Percentiles rank a stretch among this genome's conserved stretches.
Evolutionary conservation across 2,329 filamentous ascomycete species (phyloP).

Genomic region (Ramularia endophylla): DNA sequence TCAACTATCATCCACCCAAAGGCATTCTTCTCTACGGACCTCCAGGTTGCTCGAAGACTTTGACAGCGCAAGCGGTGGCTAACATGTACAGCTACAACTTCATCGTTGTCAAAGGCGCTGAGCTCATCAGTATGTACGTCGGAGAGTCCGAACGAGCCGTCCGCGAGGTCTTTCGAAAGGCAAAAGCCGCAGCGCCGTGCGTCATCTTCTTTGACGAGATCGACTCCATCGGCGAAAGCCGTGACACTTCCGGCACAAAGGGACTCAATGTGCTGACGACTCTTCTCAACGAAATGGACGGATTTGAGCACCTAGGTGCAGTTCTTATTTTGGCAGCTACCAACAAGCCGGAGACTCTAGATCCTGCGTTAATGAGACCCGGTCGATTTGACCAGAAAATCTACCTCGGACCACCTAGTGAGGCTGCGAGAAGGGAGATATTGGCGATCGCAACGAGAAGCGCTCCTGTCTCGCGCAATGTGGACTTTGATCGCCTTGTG

Average conservation of each 20-base stretch:
- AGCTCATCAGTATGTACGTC: constrained; percentile 94
- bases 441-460: constrained; percentile 61
- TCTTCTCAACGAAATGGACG: constrained; percentile 90
- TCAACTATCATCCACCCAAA: constrained; percentile 60
- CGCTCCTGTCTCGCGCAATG: constrained; percentile 55
- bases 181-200: constrained; percentile 76
- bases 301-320: constrained; percentile 75
- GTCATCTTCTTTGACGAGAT: constrained; percentile 99
- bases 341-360: constrained; percentile 80
- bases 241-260: constrained; percentile 39
- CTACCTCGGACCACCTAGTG: constrained; percentile 77
- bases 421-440: constrained; percentile 68
- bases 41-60: constrained; percentile 90
- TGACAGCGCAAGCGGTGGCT: constrained; percentile 84
- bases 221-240: constrained; percentile 67
- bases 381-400: constrained; percentile 80
- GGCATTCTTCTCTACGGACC: constrained; percentile 87
- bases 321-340: constrained; percentile 88
- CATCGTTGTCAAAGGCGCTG: constrained; percentile 87
- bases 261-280: constrained; percentile 83
- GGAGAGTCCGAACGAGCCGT: constrained; percentile 87
- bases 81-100: constrained; percentile 91
- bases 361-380: constrained; percentile 77
- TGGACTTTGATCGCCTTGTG: constrained; percentile 62
- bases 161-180: constrained; percentile 78